Evolutionary conservation across 1,284 basidiomycete genomes (phyloP), one percentile per base, ranked within the genome.

Genomic region (Cryptococcus amylolentus): DNA sequence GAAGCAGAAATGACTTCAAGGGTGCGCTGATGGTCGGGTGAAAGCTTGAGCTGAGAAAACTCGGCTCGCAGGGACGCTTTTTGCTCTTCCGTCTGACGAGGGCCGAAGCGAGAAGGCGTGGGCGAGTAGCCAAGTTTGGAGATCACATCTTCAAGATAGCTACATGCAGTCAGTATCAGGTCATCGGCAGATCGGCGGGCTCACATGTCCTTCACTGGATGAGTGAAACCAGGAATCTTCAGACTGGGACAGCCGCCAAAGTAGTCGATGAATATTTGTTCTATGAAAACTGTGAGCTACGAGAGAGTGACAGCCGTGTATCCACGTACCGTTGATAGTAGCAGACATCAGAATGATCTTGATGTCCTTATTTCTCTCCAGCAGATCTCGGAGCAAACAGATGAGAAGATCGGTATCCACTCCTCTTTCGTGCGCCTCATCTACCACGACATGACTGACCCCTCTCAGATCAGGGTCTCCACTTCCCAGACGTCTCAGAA

Each of bases 381-480:
- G 77, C 10, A 96, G 78, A 65, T 91, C 88, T 58, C 87, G 85
- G 28, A 84, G 79, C 69, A 95, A 87, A n/a, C 96, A 83, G 1
- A 97, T 81, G 43, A 97, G 78, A 64, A 97, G 87, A 74, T 97
- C 93, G 13, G 88, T 86, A 67, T 96, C 92, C 10, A 93, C 84
- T 14, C 89, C 91, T 51, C 92, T 84, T 78, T 95, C 91, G 70
- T 95, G 92, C 35, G 89, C 90, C 81, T 97, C 93, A 68, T 97
- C 94, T 13, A 97, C 89, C 46, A 97, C 80, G 35, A 97, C 82
- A 77, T 96, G 93, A 6, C 88, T 88, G 49, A 94, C 83, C 48
- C 84, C 82, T 27, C 81, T 73, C 16, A 97, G 78, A 53, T 83
- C 83, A 41, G 89, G 84, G 48, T 91, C 91, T 14, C 80, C 80